A percentile compares a stretch with the other conserved stretches of the same genome.
Conservation (phyloP, 352 stramenopile species). For the Thalassiosira hispida region DNA sequence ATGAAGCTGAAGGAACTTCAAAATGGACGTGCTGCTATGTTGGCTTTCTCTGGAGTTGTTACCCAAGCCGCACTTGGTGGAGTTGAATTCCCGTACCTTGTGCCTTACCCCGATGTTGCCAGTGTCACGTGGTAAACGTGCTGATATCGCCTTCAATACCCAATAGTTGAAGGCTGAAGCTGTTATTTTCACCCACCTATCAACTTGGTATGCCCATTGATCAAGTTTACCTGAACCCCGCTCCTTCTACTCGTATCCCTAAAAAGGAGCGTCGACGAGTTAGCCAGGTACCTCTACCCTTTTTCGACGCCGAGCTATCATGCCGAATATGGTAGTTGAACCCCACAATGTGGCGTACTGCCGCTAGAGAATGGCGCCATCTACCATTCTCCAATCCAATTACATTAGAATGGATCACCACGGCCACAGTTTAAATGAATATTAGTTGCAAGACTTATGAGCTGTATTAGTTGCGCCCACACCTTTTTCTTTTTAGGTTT, state of each 20-base stretch:
- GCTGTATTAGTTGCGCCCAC: too few relatives aligned
- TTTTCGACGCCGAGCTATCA: neutral
- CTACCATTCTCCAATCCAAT: neutral
- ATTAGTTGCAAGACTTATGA: conserved; percentile 28
- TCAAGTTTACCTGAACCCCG: neutral
- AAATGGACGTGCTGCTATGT: conserved; percentile 83
- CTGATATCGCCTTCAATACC: neutral
- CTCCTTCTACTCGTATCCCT: neutral
- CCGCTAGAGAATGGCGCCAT: conserved; percentile 2
- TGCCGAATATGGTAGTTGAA: neutral
- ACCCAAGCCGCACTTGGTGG: conserved; percentile 80
- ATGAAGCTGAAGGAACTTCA: conserved; percentile 82
- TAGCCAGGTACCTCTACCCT: conserved; percentile 2
- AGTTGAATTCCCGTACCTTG: conserved; percentile 79
- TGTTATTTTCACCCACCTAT: conserved; percentile 4
- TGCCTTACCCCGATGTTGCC: conserved; percentile 46
- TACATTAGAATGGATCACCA: conserved; percentile 1
- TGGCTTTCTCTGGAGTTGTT: conserved; percentile 78
- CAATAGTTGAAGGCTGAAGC: conserved; percentile 4
- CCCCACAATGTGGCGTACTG: conserved; percentile 8
- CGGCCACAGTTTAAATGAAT: conserved; percentile 27
- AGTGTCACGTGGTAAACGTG: conserved; percentile 50
- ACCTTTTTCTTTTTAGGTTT: too few relatives aligned
- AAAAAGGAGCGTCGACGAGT: neutral
- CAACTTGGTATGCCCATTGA: neutral